phyloP scores from a whole-genome alignment of 2,329 filamentous ascomycete genomes.

The Aspergillus clavatus region DNA sequence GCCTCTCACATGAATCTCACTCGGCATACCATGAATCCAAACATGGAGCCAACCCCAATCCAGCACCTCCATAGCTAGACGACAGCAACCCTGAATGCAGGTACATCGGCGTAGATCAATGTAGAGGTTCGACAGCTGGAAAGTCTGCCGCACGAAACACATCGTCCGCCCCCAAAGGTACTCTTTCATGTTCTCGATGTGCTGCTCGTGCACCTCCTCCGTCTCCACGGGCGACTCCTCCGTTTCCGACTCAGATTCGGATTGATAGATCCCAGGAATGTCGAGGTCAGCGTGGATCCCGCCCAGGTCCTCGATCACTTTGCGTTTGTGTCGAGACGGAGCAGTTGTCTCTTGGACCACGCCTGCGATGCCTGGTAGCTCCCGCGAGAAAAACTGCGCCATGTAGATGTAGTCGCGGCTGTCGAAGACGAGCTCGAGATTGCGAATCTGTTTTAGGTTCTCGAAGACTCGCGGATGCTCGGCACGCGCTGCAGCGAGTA shows the following conservation, averaged over 20 bases:
- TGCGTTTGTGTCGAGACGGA: background rate
- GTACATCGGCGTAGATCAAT: conserved; percentile 16
- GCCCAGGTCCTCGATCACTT: background rate
- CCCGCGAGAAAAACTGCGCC: conserved; percentile 3
- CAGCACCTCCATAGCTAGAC: conserved; percentile 14
- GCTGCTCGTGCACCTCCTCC: conserved; percentile 7
- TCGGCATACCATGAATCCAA: conserved; percentile 16
- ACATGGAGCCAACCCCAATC: conserved; percentile 15
- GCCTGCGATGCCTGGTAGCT: background rate
- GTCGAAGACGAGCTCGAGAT: conserved; percentile 18
- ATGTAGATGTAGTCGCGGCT: conserved; percentile 17
- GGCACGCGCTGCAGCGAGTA: conserved; percentile 8
- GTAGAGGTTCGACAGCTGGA: conserved; percentile 13
- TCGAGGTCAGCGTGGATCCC: background rate
- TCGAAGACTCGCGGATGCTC: conserved; percentile 9
- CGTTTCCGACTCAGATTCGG: background rate
- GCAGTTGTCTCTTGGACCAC: background rate
- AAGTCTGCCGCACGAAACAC: conserved; percentile 18
- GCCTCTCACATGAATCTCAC: conserved; percentile 13
- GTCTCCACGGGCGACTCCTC: background rate
- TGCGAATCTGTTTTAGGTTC: conserved; percentile 14
- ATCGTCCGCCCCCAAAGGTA: conserved; percentile 21
- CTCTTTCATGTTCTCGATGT: conserved; percentile 15
- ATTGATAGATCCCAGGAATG: background rate
- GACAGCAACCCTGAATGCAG: conserved; percentile 18